Evolutionary conservation across 768 basidiomycete genomes (phyloP).

Genomic region (Hysterangium stoloniferum): DNA sequence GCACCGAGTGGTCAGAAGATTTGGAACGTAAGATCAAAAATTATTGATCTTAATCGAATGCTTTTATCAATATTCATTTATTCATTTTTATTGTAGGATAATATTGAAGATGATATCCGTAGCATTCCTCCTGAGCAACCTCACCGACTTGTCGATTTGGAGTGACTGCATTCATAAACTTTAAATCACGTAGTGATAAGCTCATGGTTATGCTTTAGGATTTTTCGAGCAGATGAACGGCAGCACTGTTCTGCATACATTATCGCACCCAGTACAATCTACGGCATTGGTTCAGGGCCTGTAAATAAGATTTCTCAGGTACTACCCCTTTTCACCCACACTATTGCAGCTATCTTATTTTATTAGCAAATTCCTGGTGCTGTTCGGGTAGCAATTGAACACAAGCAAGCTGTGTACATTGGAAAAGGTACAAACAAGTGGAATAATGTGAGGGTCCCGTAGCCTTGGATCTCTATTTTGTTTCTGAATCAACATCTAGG

Average conservation of each 20-base stretch:
- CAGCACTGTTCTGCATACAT: conserved; percentile 18
- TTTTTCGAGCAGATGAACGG: conserved; percentile 15
- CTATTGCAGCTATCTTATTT: not conserved
- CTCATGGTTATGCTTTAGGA: conserved; percentile 10
- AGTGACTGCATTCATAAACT: conserved; percentile 11
- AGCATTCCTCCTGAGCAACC: conserved; percentile 15
- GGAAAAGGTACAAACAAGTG: conserved; percentile 21
- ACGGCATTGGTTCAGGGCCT: conserved; percentile 19
- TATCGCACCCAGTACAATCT: conserved; percentile 22
- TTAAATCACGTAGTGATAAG: not conserved
- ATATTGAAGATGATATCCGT: conserved; percentile 19
- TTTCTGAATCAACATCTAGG: conserved; percentile 6
- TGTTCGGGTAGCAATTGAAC: conserved; percentile 14
- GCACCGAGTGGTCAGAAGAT: conserved; percentile 15
- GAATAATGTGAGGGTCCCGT: conserved; percentile 15
- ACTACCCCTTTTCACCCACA: not conserved
- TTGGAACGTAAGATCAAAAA: conserved; percentile 17
- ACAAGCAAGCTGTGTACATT: conserved; percentile 16
- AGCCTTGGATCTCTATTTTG: too few species aligned
- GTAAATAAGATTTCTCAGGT: conserved; percentile 17
- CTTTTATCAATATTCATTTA: not conserved
- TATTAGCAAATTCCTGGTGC: conserved; percentile 16
- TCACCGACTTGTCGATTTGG: conserved; percentile 22
- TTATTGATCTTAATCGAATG: too few species aligned
- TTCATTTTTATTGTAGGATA: conserved; percentile 15